phyloP scores from a whole-genome alignment of 495 filamentous ascomycete genomes.

The Corynascus novoguineensis region DNA sequence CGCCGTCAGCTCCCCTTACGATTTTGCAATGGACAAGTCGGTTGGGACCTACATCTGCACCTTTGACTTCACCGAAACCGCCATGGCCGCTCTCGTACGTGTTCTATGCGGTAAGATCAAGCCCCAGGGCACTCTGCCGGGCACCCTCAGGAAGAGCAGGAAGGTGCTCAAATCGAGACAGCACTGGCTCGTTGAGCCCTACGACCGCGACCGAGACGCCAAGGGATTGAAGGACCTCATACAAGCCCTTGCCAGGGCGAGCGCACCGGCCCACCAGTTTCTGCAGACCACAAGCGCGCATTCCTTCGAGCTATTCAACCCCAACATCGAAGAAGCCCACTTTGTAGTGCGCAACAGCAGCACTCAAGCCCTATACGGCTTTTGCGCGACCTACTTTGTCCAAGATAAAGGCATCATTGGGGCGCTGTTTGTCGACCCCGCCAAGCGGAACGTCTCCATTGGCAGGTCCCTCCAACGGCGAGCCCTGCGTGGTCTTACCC shows the following conservation, averaged over 20 bases:
- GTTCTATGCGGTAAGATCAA: constrained; percentile 72
- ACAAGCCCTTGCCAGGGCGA: constrained; percentile 52
- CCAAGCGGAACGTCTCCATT: constrained; percentile 77
- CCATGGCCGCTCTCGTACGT: constrained; percentile 73
- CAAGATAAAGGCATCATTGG: constrained; percentile 71
- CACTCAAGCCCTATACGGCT: constrained; percentile 80
- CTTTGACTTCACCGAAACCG: constrained; percentile 89
- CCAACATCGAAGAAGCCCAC: constrained; percentile 67
- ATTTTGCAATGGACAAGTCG: constrained; percentile 85
- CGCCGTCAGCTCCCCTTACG: constrained; percentile 87
- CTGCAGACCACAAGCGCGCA: constrained; percentile 63
- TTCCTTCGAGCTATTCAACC: constrained; percentile 65
- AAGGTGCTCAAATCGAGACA: constrained; percentile 75
- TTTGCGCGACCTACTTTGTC: constrained; percentile 80
- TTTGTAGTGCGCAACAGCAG: constrained; percentile 89
- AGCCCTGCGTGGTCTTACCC: constrained; percentile 63
- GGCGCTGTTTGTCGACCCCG: constrained; percentile 75
- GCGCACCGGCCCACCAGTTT: constrained; percentile 53
- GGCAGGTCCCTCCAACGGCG: constrained; percentile 78
- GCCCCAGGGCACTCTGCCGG: constrained; percentile 68
- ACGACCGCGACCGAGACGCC: constrained; percentile 69
- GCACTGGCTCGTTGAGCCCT: constrained; percentile 84
- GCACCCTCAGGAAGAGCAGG: constrained; percentile 74
- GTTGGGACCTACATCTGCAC: constrained; percentile 89
- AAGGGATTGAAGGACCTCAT: constrained; percentile 64